Evolutionary conservation across 495 filamentous ascomycete genomes (phyloP), one percentile per base, ranked within the genome.

Genomic region (Penicillium verhagenii): DNA sequence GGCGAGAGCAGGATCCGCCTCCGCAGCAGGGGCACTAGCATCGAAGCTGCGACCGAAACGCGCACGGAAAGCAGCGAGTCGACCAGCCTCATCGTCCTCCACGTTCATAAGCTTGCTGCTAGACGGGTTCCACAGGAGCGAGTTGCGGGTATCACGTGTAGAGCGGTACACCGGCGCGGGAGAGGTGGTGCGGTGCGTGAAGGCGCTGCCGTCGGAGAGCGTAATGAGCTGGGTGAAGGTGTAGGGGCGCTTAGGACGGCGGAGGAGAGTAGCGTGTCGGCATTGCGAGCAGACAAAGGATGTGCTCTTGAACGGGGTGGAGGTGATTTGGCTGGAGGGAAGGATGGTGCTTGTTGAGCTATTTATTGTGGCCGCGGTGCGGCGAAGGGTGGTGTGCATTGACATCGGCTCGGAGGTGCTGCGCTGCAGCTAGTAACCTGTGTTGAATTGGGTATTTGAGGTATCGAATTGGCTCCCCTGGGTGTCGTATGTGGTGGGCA

Each of bases 201-300:
- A 97, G 51, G 91, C 88, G 64, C 80, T 85, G 52, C 94, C 94
- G 79, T 98, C 94, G n/a, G 86, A 86, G 58, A 96, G 87, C 51
- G 92, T 93, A 50, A 97, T 81, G 28, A 98, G 86, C 73, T 98
- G 94, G 19, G 94, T 96, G 83, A 96, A 96, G 60, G 87, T 90
- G 82, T 97, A 97, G 28, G 94, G 94, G 4, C 92, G 86, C 63
- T 89, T 86, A 14, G 90, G 90, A 3, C 95, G 92, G 29, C 81
- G 84, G 65, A 98, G 82, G 55, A 96, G 88, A n/a, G 87, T 89
- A 21, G 94, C 95, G 67, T 91, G 83, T n/a, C 91, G 88, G 69
- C 75, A 73, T 79, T 75, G 75, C 48, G 69, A 68, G 65, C 72
- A 77, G 65, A 75, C 60, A 64, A 75, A 75, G 45, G 74, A 73